Conservation (phyloP, 345 rosid genomes). For the Xanthoceras sorbifolium region DNA sequence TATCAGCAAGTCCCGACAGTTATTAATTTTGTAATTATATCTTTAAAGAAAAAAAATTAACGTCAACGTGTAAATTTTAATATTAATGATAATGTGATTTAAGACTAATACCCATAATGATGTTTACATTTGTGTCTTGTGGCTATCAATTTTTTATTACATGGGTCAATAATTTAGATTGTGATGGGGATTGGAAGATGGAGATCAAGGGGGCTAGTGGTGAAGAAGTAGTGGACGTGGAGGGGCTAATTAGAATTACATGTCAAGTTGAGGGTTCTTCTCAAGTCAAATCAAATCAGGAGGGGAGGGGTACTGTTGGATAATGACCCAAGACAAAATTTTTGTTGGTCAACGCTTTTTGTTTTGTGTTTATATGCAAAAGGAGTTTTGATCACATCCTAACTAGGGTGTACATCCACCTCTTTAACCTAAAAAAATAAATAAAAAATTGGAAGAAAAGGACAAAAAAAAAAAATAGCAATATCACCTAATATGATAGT, state of each 20-base stretch:
- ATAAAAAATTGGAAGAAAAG: no score
- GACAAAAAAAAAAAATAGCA: no score
- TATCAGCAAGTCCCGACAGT: no score
- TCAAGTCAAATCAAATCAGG: slow-evolving; percentile 23
- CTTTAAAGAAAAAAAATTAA: no score
- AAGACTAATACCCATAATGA: background rate
- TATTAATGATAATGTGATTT: no score
- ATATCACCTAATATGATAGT: no score
- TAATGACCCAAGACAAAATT: slow-evolving; percentile 15
- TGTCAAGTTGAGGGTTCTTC: slow-evolving; percentile 22
- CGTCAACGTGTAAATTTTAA: no score
- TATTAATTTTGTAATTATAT: no score
- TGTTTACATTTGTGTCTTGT: background rate
- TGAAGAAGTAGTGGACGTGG: background rate
- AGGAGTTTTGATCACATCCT: background rate
- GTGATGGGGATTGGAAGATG: no score
- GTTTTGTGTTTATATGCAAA: background rate
- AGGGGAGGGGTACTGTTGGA: slow-evolving; percentile 14
- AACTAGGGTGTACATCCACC: background rate
- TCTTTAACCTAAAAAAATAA: background rate
- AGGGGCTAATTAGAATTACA: background rate
- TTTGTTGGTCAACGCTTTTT: slow-evolving; percentile 30
- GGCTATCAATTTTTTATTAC: no score
- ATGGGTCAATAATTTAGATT: background rate
- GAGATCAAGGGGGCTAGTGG: background rate